Base-by-base conservation (phyloP, 441 rosid species). In the Raphanus hybrid region DNA sequence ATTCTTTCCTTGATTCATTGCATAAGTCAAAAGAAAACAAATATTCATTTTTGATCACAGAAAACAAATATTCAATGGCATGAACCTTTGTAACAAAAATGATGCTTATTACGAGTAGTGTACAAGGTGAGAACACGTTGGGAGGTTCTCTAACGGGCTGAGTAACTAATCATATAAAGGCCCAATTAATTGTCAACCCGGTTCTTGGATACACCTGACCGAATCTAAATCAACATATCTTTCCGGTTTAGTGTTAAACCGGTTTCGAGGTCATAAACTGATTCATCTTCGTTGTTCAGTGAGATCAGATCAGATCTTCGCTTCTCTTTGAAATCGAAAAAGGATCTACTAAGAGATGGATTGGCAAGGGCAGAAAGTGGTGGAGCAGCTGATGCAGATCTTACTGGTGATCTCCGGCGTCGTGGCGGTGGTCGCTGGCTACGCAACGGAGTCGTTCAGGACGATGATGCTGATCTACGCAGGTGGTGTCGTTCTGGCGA, bases 351-450 rank as follows among this genome's bases (percentile, higher is more conserved):
- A 43, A 43, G 69, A 62, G 6, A 92, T 92, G 98, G 97, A 94
- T 84, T 94, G 98, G 98, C 93, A 94, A 87, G 97, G 98, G 48
- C 97, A 94, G 76, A 94, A 92, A 85, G 65, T 87, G 55, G 91
- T 92, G 8, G 97, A 94, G 92, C 97, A 89, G 82, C 82, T 91
- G 86, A 91, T 94, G 97, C 97, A 92, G 87, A 85, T 90, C 39
- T 45, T 91, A 82, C 85, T 94, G 12, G 50, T 91, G 81, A 89
- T 79, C 15, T 84, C 84, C 15, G 96, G 94, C 10, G 90, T 82
- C 20, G 84, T 74, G 20, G 92, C 94, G 5, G 83, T 88, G 26
- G 78, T 75, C 52, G 54, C 81, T 0, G 96, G 98, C 4, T 88
- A 86, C 50, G 6, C 81, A 0, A 75, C 82, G 81, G 90, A 82